Percentiles rank a stretch among this genome's conserved stretches.
phyloP scores from a whole-genome alignment of 495 filamentous ascomycete species.

The Neurospora sp. region DNA sequence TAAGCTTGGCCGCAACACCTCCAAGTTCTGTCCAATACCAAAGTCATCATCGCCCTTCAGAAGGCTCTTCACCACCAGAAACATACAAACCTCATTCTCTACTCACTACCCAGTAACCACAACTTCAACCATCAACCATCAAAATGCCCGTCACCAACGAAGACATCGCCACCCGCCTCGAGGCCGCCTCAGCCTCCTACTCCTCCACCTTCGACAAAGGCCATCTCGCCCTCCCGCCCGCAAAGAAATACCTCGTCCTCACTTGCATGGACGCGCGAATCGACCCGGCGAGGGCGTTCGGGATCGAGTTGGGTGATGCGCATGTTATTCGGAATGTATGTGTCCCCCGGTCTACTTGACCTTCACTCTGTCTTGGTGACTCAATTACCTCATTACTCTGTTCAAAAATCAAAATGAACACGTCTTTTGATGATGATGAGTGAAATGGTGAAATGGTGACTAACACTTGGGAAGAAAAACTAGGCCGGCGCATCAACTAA shows the following conservation, averaged over 20 bases:
- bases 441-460: no score
- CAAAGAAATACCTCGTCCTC: constrained; percentile 54
- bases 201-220: constrained; percentile 53
- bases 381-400: no score
- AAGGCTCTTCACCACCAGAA: no score
- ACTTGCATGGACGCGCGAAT: constrained; percentile 86
- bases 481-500: constrained; percentile 51
- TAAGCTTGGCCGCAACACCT: neutral
- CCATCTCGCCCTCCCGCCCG: constrained; percentile 58
- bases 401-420: no score
- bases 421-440: no score
- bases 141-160: constrained; percentile 37
- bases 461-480: constrained; percentile 3
- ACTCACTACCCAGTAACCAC: no score
- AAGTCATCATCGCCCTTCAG: no score
- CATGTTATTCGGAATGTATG: constrained; percentile 68
- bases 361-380: no score
- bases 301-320: constrained; percentile 66
- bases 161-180: constrained; percentile 28
- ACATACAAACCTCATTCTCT: neutral
- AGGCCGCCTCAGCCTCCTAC: constrained; percentile 51
- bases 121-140: neutral
- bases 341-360: no score
- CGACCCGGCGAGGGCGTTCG: constrained; percentile 59
- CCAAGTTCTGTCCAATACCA: no score